phyloP scores from a whole-genome alignment of 441 rosid species.

The Raphanus hybrid region DNA sequence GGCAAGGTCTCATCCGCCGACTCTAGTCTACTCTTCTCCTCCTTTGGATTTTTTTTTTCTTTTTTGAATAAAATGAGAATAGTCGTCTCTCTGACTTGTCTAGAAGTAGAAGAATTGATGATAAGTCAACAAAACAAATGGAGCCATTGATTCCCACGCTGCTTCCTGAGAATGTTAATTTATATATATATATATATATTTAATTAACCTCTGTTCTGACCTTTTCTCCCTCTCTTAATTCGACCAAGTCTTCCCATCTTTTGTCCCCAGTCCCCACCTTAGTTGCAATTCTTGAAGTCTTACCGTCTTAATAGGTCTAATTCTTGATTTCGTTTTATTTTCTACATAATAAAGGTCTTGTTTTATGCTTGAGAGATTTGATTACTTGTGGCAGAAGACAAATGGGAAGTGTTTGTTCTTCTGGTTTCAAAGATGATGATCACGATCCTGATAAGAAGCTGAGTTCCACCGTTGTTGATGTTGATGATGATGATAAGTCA shows the following conservation, averaged over 20 bases:
- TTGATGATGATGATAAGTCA: conserved; percentile 40
- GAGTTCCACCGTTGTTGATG: conserved; percentile 28
- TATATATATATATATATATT: neutral
- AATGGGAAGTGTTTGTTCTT: conserved; percentile 82
- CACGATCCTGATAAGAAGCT: conserved; percentile 29
- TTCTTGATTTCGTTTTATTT: neutral
- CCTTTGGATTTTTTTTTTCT: neutral
- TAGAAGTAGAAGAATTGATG: conserved; percentile 14
- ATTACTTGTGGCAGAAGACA: conserved; percentile 34
- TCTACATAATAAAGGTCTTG: neutral
- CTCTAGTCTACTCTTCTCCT: conserved; percentile 23
- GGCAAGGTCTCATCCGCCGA: conserved; percentile 20
- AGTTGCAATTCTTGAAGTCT: conserved; percentile 36
- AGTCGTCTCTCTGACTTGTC: conserved; percentile 43
- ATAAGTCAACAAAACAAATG: conserved; percentile 33
- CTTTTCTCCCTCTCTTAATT: conserved; percentile 21
- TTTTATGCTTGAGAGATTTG: conserved; percentile 15
- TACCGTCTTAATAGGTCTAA: conserved; percentile 17
- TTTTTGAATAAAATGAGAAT: conserved; percentile 7
- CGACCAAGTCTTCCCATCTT: conserved; percentile 32
- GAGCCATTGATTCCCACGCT: conserved; percentile 44
- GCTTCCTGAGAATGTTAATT: conserved; percentile 15
- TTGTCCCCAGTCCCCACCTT: conserved; percentile 32
- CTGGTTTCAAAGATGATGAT: conserved; percentile 43
- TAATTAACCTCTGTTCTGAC: conserved; percentile 21